Percentiles rank a stretch among this genome's conserved stretches.
Evolutionary conservation across 2,329 filamentous ascomycete species (phyloP).

Genomic region (Tolypocladium pustulatum): DNA sequence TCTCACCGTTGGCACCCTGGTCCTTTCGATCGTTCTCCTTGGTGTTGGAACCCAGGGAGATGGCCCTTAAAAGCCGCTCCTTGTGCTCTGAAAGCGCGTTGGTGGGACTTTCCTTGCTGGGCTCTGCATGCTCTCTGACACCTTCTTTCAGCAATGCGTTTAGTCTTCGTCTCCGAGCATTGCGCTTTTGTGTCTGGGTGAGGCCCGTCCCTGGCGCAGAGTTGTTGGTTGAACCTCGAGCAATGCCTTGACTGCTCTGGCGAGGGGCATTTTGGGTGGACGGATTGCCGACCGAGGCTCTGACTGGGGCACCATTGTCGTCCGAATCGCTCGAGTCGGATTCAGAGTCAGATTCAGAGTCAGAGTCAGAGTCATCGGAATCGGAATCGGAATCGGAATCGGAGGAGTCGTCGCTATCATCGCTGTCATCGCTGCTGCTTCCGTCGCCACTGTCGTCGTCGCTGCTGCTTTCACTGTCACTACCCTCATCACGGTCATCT

Average conservation of each 20-base stretch:
- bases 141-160: slow-evolving; percentile 11
- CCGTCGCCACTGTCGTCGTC: no score
- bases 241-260: neutral
- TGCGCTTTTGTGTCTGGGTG: slow-evolving; percentile 37
- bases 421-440: slow-evolving; percentile 4
- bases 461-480: slow-evolving; percentile 6
- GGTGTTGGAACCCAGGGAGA: slow-evolving; percentile 10
- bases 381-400: slow-evolving; percentile 4
- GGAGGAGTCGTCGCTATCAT: neutral
- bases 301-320: neutral
- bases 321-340: slow-evolving; percentile 6
- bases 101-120: neutral
- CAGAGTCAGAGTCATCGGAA: slow-evolving; percentile 6
- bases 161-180: slow-evolving; percentile 34
- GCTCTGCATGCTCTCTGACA: neutral
- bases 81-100: slow-evolving; percentile 25
- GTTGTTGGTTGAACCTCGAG: neutral
- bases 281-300: neutral
- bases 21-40: neutral
- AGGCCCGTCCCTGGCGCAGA: slow-evolving; percentile 21
- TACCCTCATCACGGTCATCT: neutral
- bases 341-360: slow-evolving; percentile 9
- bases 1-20: neutral
- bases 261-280: neutral
- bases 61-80: slow-evolving; percentile 23